A percentile compares a stretch with the other conserved stretches of the same genome.
Conservation (phyloP, 306 rosid species). For the Hippophae gyantsensis region DNA sequence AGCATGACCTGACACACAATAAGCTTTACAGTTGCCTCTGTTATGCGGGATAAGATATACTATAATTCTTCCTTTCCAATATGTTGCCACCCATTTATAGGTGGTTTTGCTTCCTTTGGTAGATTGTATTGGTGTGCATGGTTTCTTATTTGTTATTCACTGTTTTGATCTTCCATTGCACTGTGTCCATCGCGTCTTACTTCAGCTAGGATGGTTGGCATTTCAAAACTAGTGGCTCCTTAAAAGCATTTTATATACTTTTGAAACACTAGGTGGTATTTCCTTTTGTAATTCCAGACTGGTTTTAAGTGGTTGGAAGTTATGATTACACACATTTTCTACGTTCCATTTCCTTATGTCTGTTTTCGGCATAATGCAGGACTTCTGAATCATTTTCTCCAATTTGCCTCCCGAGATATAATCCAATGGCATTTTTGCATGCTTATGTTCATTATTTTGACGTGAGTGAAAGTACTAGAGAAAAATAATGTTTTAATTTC, state of each 20-base stretch:
- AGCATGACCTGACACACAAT: background rate
- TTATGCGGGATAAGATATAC: background rate
- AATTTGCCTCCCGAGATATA: conserved; percentile 94
- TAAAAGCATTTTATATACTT: background rate
- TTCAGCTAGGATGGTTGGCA: too few relatives aligned
- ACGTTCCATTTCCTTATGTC: conserved; percentile 6
- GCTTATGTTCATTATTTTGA: conserved; percentile 82
- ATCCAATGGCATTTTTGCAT: conserved; percentile 83
- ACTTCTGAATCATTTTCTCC: conserved; percentile 93
- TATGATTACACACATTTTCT: conserved; percentile 1
- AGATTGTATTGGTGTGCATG: too few relatives aligned
- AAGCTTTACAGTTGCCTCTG: background rate
- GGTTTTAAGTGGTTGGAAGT: background rate
- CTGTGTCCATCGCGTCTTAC: too few relatives aligned
- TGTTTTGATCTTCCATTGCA: too few relatives aligned
- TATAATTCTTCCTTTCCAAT: background rate
- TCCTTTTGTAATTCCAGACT: background rate
- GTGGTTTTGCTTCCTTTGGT: too few relatives aligned
- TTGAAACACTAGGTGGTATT: background rate
- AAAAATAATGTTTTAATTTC: background rate
- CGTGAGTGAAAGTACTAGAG: conserved; percentile 40
- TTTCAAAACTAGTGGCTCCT: background rate
- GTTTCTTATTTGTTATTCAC: too few relatives aligned
- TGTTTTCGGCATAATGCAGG: conserved; percentile 48
- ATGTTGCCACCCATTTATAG: background rate